Evolutionary conservation across 2,329 filamentous ascomycete species (phyloP).

Genomic region (Fusarium albidum): DNA sequence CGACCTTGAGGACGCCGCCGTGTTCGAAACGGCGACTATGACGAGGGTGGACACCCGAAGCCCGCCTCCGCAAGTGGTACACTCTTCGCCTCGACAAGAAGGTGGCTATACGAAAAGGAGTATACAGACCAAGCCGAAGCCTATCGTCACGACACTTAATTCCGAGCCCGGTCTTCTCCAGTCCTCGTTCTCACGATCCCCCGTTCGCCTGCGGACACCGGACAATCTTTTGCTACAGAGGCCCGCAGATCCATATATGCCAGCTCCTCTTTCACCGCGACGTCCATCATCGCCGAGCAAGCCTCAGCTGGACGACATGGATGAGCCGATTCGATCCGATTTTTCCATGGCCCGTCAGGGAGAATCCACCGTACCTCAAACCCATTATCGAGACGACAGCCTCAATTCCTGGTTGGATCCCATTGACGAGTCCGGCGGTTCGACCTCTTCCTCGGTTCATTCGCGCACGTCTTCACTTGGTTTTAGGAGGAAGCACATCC

Average conservation of each 20-base stretch:
- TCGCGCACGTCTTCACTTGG: constrained; percentile 79
- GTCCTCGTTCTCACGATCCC: constrained; percentile 63
- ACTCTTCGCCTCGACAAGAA: constrained; percentile 38
- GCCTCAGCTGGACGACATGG: constrained; percentile 32
- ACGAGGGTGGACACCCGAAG: constrained; percentile 52
- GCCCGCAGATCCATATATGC: constrained; percentile 69
- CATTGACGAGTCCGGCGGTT: constrained; percentile 88
- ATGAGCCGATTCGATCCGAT: constrained; percentile 46
- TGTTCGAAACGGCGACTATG: constrained; percentile 62
- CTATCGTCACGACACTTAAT: constrained; percentile 36
- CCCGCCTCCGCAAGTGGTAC: constrained; percentile 25
- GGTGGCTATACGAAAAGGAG: constrained; percentile 34
- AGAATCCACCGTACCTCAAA: constrained; percentile 26
- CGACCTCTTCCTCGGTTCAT: constrained; percentile 80
- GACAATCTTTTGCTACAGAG: constrained; percentile 54
- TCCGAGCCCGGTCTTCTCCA: constrained; percentile 51
- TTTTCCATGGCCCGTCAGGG: constrained; percentile 39
- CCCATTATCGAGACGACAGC: constrained; percentile 68
- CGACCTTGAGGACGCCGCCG: constrained; percentile 53
- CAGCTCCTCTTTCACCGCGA: constrained; percentile 74
- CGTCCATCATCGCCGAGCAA: constrained; percentile 58
- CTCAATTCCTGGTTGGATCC: constrained; percentile 94
- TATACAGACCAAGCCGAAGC: constrained; percentile 35
- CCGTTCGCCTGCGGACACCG: constrained; percentile 42
- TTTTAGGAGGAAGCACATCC: constrained; percentile 73